Percentiles rank a stretch among this genome's conserved stretches.
phyloP scores from a whole-genome alignment of 495 filamentous ascomycete genomes.

The Delitschia confertaspora region DNA sequence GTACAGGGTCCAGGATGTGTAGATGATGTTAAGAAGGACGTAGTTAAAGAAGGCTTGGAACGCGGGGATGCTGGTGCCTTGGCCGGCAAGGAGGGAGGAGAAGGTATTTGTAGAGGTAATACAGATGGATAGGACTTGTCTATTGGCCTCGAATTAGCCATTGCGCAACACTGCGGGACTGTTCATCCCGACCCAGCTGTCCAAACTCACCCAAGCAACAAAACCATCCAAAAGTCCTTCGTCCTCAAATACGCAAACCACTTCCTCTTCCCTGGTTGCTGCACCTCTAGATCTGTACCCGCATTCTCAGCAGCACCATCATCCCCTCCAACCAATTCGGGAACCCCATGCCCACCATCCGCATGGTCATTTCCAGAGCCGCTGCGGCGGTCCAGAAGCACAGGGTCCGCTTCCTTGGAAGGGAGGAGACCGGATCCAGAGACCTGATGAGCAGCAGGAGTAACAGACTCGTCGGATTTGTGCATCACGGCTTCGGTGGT shows the following conservation, averaged over 20 bases:
- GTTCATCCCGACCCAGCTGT: background rate
- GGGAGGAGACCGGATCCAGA: slow-evolving; percentile 5
- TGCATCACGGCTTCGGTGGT: slow-evolving; percentile 11
- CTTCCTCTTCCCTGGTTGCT: slow-evolving; percentile 43
- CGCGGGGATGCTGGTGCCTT: slow-evolving; percentile 79
- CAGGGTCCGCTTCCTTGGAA: slow-evolving; percentile 26
- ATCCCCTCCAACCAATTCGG: slow-evolving; percentile 24
- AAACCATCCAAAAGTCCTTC: slow-evolving; percentile 74
- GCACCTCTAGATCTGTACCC: slow-evolving; percentile 33
- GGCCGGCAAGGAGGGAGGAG: slow-evolving; percentile 57
- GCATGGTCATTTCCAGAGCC: slow-evolving; percentile 24
- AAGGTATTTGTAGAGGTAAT: slow-evolving; percentile 88
- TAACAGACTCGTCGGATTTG: slow-evolving; percentile 5
- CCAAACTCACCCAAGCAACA: slow-evolving; percentile 56
- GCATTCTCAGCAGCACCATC: slow-evolving; percentile 24
- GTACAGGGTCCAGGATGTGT: slow-evolving; percentile 74
- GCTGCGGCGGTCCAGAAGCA: slow-evolving; percentile 2
- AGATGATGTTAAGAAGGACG: slow-evolving; percentile 70
- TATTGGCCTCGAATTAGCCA: background rate
- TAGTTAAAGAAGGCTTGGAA: slow-evolving; percentile 97
- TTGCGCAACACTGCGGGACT: background rate
- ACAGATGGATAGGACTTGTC: slow-evolving; percentile 69
- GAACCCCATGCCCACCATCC: slow-evolving; percentile 19
- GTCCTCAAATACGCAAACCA: slow-evolving; percentile 77
- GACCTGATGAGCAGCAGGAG: too few relatives aligned